Percentiles rank a stretch among this genome's conserved stretches.
Evolutionary conservation across 2,329 filamentous ascomycete species (phyloP).

Genomic region (Neurospora crassa): DNA sequence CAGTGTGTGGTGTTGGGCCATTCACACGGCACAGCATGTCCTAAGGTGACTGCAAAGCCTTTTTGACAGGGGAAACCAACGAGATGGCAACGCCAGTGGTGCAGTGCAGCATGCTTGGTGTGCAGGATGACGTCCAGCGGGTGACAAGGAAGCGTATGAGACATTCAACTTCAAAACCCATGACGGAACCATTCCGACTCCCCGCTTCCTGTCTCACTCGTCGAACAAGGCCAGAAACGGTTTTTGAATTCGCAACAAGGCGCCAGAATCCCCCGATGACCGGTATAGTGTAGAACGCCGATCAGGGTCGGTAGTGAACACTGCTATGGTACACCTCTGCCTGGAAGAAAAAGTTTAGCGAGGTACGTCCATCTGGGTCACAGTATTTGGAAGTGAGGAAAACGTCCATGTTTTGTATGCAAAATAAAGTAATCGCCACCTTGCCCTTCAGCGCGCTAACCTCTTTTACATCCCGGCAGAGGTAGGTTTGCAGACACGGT

Average conservation of each 20-base stretch:
- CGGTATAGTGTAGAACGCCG: neutral
- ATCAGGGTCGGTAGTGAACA: neutral
- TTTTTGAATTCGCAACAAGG: neutral
- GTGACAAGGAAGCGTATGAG: neutral
- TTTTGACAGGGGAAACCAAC: neutral
- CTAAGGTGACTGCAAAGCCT: neutral
- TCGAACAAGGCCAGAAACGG: neutral
- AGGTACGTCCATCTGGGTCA: too few species aligned
- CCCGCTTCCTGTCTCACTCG: neutral
- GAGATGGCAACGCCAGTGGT: neutral
- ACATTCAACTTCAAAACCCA: neutral
- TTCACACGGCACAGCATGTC: neutral
- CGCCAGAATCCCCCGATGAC: neutral
- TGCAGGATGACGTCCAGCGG: neutral
- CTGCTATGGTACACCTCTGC: too few species aligned
- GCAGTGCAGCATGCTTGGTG: conserved; percentile 1
- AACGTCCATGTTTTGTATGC: too few species aligned
- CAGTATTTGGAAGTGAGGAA: too few species aligned
- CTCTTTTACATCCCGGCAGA: too few species aligned
- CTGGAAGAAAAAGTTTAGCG: too few species aligned
- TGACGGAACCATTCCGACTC: neutral
- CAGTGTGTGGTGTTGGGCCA: neutral
- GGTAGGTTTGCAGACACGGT: neutral
- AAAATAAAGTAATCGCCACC: too few species aligned
- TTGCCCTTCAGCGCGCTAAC: too few species aligned